Evolutionary conservation across 2,329 filamentous ascomycete species (phyloP).

Genomic region (Apiospora rasikravindrae): DNA sequence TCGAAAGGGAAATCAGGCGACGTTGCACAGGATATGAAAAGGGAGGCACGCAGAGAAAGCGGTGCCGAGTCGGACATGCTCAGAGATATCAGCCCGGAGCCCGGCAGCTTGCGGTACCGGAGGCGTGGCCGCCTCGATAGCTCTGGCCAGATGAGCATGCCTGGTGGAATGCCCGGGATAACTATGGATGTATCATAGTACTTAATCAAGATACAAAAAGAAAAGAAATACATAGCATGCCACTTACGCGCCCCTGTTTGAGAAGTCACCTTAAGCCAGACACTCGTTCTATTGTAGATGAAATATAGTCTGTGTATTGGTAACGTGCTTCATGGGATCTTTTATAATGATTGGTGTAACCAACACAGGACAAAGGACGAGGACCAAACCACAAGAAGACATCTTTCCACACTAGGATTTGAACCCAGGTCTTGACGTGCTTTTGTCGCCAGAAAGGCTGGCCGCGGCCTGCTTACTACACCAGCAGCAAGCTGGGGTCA

Average conservation of each 20-base stretch:
- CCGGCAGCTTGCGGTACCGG: conserved; percentile 44
- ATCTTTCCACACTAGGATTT: background rate
- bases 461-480: background rate
- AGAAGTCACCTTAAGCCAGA: background rate
- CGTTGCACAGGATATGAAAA: conserved; percentile 53
- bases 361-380: no score
- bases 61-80: conserved; percentile 52
- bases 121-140: conserved; percentile 44
- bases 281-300: background rate
- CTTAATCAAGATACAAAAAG: background rate
- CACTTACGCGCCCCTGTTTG: background rate
- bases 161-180: conserved; percentile 51
- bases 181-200: conserved; percentile 31
- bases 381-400: no score
- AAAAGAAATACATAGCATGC: background rate
- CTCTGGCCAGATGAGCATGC: conserved; percentile 47
- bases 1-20: conserved; percentile 61
- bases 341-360: no score
- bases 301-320: no score
- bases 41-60: conserved; percentile 51
- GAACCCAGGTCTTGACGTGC: no score
- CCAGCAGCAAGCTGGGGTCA: background rate
- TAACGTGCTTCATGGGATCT: background rate
- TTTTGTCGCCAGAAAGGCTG: background rate
- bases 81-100: conserved; percentile 40